These are phyloP conservation scores for Elsinoe australis DNA, from an alignment of 2,329 filamentous ascomycete genomes.

Conservation along the genomic window DNA sequence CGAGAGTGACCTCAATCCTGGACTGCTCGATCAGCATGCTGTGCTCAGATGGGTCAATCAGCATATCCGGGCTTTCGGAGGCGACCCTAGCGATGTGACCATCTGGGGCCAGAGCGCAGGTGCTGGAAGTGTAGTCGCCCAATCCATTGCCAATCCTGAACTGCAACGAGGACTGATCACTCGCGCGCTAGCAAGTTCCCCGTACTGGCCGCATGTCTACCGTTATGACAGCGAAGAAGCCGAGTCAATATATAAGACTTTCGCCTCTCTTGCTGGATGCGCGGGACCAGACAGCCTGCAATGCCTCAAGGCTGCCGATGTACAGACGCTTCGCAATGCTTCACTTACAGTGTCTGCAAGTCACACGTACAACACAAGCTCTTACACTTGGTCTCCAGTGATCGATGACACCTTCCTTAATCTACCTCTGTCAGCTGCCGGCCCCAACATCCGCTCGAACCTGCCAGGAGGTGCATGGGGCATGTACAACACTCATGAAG, in stretches of 20 bases:
- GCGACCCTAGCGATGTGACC: conserved; percentile 40
- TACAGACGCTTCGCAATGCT: conserved; percentile 48
- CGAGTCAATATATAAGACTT: conserved; percentile 44
- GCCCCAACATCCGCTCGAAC: conserved; percentile 35
- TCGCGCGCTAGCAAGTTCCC: conserved; percentile 46
- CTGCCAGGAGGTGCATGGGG: conserved; percentile 40
- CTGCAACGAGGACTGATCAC: conserved; percentile 35
- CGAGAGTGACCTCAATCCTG: conserved; percentile 43
- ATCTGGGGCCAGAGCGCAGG: conserved; percentile 45
- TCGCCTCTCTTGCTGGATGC: conserved; percentile 45
- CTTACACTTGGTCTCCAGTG: conserved; percentile 55
- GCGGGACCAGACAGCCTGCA: conserved; percentile 39
- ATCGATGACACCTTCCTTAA: conserved; percentile 50
- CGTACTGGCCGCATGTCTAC: conserved; percentile 55
- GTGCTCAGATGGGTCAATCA: conserved; percentile 46
- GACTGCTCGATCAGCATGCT: conserved; percentile 42
- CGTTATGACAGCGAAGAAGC: conserved; percentile 44
- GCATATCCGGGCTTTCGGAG: conserved; percentile 42
- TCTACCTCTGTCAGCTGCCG: conserved; percentile 40
- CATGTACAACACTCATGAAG: conserved; percentile 58
- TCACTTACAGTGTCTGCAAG: conserved; percentile 42
- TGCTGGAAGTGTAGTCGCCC: conserved; percentile 46
- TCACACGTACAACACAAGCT: conserved; percentile 48
- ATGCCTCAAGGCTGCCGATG: conserved; percentile 49
- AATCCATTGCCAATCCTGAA: conserved; percentile 43